Evolutionary conservation across 345 rosid species (phyloP).

Genomic region (Populus euphratica): DNA sequence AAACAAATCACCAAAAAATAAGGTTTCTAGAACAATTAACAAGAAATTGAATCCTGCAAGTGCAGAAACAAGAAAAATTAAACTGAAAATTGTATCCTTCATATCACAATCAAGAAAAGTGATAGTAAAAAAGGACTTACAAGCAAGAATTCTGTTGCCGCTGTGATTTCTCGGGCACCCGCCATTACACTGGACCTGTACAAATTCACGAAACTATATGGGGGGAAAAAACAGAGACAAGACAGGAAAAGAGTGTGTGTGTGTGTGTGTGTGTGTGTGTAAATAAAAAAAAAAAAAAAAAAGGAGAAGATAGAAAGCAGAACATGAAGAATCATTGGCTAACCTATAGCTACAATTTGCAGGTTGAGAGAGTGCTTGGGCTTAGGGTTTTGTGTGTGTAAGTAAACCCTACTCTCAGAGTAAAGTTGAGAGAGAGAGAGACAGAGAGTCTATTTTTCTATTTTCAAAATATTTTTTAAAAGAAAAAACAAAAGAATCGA

Average conservation of each 20-base stretch:
- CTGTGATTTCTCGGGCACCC: neutral
- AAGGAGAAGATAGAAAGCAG: too few relatives aligned
- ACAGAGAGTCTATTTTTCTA: too few relatives aligned
- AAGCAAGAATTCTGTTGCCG: conserved; percentile 5
- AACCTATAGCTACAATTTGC: neutral
- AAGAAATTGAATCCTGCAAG: neutral
- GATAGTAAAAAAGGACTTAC: neutral
- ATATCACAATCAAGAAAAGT: neutral
- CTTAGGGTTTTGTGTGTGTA: neutral
- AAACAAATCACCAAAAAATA: neutral
- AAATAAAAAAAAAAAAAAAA: neutral
- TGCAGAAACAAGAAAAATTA: neutral
- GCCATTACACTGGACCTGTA: conserved; percentile 7
- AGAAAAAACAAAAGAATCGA: too few relatives aligned
- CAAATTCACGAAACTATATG: neutral
- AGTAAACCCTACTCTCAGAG: neutral
- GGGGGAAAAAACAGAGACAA: neutral
- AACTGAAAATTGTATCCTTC: neutral
- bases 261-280: too few relatives aligned
- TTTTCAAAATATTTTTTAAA: too few relatives aligned
- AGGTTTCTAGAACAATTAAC: neutral
- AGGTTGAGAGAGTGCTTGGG: neutral
- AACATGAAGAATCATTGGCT: neutral
- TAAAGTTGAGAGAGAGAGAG: neutral
- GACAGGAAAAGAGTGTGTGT: neutral